Evolutionary conservation across 257 asterid genomes (phyloP), one percentile per base, ranked within the genome.

Genomic region (Ilex asprella): DNA sequence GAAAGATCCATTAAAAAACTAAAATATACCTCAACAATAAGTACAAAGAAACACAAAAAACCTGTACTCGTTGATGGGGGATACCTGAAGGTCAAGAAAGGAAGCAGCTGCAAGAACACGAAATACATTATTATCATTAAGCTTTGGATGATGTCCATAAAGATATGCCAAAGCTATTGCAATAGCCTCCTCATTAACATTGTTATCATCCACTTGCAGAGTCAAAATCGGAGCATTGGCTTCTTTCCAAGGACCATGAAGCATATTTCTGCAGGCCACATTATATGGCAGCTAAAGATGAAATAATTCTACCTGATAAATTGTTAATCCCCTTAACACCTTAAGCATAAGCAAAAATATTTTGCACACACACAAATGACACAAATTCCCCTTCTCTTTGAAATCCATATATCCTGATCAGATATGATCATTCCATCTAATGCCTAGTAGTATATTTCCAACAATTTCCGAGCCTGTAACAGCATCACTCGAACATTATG

Each of bases 221-320:
- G 83, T 89, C 85, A 93, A 77, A 55, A 84, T 73, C 35, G 94
- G 88, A 50, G 96, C 86, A 69, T 82, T 93, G 68, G 96, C 97
- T 75, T 89, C 97, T 78, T 79, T 93, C 99, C 97, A 93, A 2
- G 99, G 99, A 21, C 96, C 97, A 72, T 89, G 96, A 70, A 93
- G 96, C 99, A 93, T 93, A 67, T 82, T 93, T 82, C 99, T 93
- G 82, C 70, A 75, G 67, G 65, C 63, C 74, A 71, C 56, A 53
- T 50, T 30, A 63, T 39, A 56, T 15, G 32, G 10, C 11, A 12
- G 11, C 49, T 12, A 4, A 43, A 56, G 16, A 30, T 6, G 11
- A 27, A 30, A 31, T 7, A 52, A 50, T 49, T 49, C 5, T 49
- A 6, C 3, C 5, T 4, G 15, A 15, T 7, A 53, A 0, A 53